Percentiles rank a stretch among this genome's conserved stretches.
Evolutionary conservation across 495 filamentous ascomycete species (phyloP).

Genomic region (Cudoniella acicularis): DNA sequence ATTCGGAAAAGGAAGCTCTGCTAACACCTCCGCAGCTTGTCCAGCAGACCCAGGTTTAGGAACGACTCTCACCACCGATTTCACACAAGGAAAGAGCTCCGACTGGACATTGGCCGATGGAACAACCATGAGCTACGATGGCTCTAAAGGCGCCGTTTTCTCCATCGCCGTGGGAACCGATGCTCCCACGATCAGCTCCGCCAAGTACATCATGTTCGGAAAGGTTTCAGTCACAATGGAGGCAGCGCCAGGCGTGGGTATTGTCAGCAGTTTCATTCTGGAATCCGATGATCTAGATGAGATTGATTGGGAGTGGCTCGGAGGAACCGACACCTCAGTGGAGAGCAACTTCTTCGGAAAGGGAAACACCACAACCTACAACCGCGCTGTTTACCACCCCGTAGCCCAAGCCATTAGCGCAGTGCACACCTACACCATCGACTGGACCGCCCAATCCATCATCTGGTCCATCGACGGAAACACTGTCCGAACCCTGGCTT

Average conservation of each 20-base stretch:
- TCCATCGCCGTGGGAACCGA: constrained; percentile 42
- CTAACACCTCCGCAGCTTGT: constrained; percentile 21
- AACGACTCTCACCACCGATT: constrained; percentile 25
- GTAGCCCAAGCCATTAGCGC: constrained; percentile 59
- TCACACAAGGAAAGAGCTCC: constrained; percentile 19
- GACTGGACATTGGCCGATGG: constrained; percentile 15
- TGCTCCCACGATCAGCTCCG: constrained; percentile 65
- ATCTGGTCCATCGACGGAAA: constrained; percentile 78
- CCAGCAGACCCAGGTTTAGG: constrained; percentile 23
- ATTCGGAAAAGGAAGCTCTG: background rate
- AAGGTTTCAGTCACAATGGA: constrained; percentile 68
- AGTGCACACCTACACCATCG: constrained; percentile 86
- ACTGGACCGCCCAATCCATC: constrained; percentile 75
- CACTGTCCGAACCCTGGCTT: constrained; percentile 63
- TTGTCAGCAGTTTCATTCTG: constrained; percentile 81
- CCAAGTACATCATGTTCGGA: constrained; percentile 80
- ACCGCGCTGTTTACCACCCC: constrained; percentile 68
- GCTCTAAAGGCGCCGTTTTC: constrained; percentile 20
- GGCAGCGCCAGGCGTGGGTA: constrained; percentile 65
- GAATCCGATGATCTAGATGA: constrained; percentile 91
- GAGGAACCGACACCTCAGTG: constrained; percentile 57
- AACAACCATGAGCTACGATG: constrained; percentile 20
- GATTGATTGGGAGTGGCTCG: constrained; percentile 88
- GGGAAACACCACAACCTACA: constrained; percentile 68
- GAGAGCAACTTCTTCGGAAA: constrained; percentile 96